Conservation (phyloP, 1,284 basidiomycete genomes). For the Pisolithus thermaeus region DNA sequence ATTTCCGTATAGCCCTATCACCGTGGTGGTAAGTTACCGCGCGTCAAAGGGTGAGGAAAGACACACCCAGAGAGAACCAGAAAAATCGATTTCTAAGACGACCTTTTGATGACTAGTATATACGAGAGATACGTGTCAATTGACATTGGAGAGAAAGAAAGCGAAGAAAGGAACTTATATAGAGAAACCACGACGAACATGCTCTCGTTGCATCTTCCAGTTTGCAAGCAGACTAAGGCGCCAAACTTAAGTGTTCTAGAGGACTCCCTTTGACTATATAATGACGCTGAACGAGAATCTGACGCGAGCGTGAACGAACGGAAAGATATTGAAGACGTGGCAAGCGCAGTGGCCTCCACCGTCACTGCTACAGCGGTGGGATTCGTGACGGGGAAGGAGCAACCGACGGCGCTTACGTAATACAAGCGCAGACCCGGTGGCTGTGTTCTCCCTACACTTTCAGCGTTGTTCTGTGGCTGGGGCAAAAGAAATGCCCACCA, state of each 20-base stretch:
- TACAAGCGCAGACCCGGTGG: constrained; percentile 8
- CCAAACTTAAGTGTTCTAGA: background rate
- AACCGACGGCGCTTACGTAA: constrained; percentile 30
- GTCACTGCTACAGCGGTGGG: constrained; percentile 15
- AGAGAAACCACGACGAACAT: constrained; percentile 71
- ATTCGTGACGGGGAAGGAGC: constrained; percentile 20
- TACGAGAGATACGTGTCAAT: constrained; percentile 48
- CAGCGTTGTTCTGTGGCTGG: background rate
- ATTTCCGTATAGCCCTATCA: constrained; percentile 86
- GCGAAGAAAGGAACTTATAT: constrained; percentile 56
- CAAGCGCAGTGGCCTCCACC: constrained; percentile 14
- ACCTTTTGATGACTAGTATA: constrained; percentile 91
- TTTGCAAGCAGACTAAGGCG: constrained; percentile 6
- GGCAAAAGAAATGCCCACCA: constrained; percentile 50
- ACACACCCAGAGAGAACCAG: constrained; percentile 69
- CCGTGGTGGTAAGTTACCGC: constrained; percentile 16
- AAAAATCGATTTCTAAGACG: constrained; percentile 84
- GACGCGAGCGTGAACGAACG: constrained; percentile 4
- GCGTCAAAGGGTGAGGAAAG: constrained; percentile 6
- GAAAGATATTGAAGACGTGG: constrained; percentile 1
- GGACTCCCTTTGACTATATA: background rate
- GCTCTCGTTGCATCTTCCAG: constrained; percentile 62
- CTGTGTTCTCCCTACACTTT: constrained; percentile 11
- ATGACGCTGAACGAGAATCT: background rate
- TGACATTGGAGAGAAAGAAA: constrained; percentile 10